Evolutionary conservation across 192 early-diverging fungal species (phyloP), one percentile per base, ranked within the genome.

Genomic region (Haplosporangium gracile): DNA sequence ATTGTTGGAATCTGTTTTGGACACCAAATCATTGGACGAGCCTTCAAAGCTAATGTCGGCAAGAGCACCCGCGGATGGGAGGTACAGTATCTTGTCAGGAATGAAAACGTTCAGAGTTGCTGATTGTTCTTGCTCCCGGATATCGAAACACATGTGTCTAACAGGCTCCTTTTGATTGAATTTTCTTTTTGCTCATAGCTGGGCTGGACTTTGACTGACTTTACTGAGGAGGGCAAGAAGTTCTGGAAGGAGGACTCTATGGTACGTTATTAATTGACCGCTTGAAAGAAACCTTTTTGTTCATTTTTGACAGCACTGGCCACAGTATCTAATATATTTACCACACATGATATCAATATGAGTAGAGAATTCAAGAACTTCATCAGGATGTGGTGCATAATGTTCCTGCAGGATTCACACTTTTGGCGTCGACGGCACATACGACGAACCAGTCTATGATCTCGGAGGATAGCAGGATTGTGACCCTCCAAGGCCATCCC

Each of bases 1-100:
- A 69, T 91, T 40, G 68, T 97, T 71, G 95, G 95, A 6, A 83
- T 97, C 43, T 97, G 96, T 70, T 97, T 96, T 90, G 96, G 96
- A 18, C 96, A 97, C 72, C 96, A 97, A 83, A 90, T 96, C 47
- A 87, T 97, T 53, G 95, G 93, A 16, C 89, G 91, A 49, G 95
- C 95, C 2, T 81, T 89, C 69, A 94, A 94, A 20, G 94, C 93
- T 11, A 78, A 90, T 16, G 88, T 90, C 15, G 78, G 70, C 26
- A 90, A 90, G 76, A 95, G 94, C 86, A 82, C 89, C 0, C 75
- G 85, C 7, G 96, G 95, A 16, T 96, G 95, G 96, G 96, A 97
- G 89, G 92, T 94, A 79, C 90, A 86, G 45, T 38, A 51, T 42
- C 32, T 22, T 65, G 11, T 32, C 60, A 32, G 7, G 73, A 15